Base-by-base conservation (phyloP, 768 basidiomycete genomes). In the Auriculariales sp. region DNA sequence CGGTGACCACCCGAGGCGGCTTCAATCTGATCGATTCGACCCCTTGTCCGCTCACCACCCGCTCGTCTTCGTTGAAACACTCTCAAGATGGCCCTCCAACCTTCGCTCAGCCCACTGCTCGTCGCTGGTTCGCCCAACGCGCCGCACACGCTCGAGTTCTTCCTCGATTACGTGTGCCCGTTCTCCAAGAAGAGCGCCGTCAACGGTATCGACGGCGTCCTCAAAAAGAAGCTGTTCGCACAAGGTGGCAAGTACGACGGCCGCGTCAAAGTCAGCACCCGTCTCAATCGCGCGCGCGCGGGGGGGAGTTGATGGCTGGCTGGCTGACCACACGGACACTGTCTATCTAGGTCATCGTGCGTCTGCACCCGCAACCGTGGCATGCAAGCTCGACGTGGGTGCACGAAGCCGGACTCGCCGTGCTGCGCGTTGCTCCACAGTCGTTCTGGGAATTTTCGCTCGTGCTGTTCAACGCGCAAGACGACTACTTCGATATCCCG, bases 121-220 rank as follows among this genome's bases (percentile, higher is more conserved):
- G 67, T 91, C 51, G 71, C 75, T 3, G 88, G 88, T 34, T 58
- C 54, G 15, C 58, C 61, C 48, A 66, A 73, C 27, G 74, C 87
- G 0, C 81, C 82, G 0, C 85, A 91, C 57, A 86, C 83, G 2
- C 69, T 91, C 47, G 88, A 92, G 51, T 65, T 89, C 51, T 90
- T 86, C 64, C 62, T 89, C 66, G 89, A 90, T 64, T 89, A 85
- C 62, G 84, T 88, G 57, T 92, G 88, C 57, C 87, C 87, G 1
- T 90, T 69, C 71, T 55, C 56, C 28, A 53, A 45, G 32, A 53
- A 39, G 46, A 49, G 35, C 9, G 52, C 48, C 42, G 68, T 78
- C 9, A 63, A 70, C 27, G 69, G 73, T 19, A 73, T 89, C 48
- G 75, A 87, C 50, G 65, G 54, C 7, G 67, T 81, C 46, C 65